phyloP scores from a whole-genome alignment of 1,284 basidiomycete genomes.

The Ustilago tritici region DNA sequence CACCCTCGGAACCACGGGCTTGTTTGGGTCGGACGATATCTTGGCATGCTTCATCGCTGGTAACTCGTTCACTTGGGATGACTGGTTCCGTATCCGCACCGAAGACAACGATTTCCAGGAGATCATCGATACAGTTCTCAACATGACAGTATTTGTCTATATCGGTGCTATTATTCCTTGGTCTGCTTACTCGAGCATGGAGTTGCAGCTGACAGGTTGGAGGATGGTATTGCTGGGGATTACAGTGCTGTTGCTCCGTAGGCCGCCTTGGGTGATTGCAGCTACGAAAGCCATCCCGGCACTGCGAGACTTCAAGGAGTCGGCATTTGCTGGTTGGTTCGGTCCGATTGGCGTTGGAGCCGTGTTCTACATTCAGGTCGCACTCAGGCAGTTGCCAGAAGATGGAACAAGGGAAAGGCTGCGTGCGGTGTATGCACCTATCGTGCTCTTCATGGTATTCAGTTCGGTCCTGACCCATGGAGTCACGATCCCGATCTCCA shows the following conservation, averaged over 20 bases:
- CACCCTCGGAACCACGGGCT: slow-evolving; percentile 70
- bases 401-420: slow-evolving; percentile 70
- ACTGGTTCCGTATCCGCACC: slow-evolving; percentile 72
- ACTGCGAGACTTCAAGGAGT: slow-evolving; percentile 58
- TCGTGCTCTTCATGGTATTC: slow-evolving; percentile 73
- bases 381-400: slow-evolving; percentile 71
- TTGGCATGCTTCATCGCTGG: slow-evolving; percentile 71
- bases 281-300: slow-evolving; percentile 61
- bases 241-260: slow-evolving; percentile 59
- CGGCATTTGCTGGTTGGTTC: slow-evolving; percentile 67
- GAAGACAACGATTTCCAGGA: slow-evolving; percentile 74
- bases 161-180: slow-evolving; percentile 70
- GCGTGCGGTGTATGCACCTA: slow-evolving; percentile 71
- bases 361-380: slow-evolving; percentile 73
- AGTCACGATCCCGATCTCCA: slow-evolving; percentile 65
- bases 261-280: slow-evolving; percentile 64
- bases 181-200: slow-evolving; percentile 47
- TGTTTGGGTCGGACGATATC: slow-evolving; percentile 71
- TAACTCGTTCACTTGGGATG: slow-evolving; percentile 70
- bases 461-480: slow-evolving; percentile 73
- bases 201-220: slow-evolving; percentile 60
- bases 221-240: slow-evolving; percentile 65
- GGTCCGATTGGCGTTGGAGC: slow-evolving; percentile 70
- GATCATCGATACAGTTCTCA: slow-evolving; percentile 73
- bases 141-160: slow-evolving; percentile 71